Base-by-base conservation (phyloP, 495 filamentous ascomycete species). In the Lichina pygmaea region DNA sequence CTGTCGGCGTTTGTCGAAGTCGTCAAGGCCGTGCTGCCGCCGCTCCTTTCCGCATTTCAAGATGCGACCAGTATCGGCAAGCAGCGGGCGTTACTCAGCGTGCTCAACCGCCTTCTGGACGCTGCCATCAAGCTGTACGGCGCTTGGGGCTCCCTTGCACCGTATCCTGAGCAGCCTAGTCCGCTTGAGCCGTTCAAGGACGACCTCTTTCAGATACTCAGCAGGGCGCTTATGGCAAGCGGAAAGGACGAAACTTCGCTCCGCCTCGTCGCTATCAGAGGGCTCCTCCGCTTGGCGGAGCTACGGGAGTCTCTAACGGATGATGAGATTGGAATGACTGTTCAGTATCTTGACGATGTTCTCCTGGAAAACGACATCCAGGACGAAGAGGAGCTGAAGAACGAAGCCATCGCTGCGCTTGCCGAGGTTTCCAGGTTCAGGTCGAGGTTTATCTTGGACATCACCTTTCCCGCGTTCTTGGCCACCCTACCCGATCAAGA, bases 401-500 rank as follows among this genome's bases (percentile, higher is more conserved):
- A 70, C 36, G 67, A 73, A 52, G 72, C 78, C n/a, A 71, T 82
- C 43, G 55, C 65, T 41, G 68, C 69, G 39, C 60, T 83, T 39
- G 64, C 70, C 8, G 67, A 75, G 33, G 67, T 83, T 43, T 77
- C 77, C 7, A 75, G 68, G 49, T 63, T 72, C 44, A 77, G 75
- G 50, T 71, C 76, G 10, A 65, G 66, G n/a, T 55, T 77, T 24
- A 73, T 83, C 15, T 70, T 78, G 57, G 67, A 80, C 43, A 73
- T 75, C 33, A 78, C 77, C 0, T 75, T 83, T 57, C 78, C 78
- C 11, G 71, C 72, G 8, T 81, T 83, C 52, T 71, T 81, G 60
- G 77, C 77, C 1, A 67, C 69, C 31, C 60, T 83, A 2, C 78
- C 78, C 5, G 75, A 80, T 42, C 57, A 59, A 17, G 68, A 68